Percentiles rank a stretch among this genome's conserved stretches.
phyloP scores from a whole-genome alignment of 2,329 filamentous ascomycete genomes.

The Aureobasidium pullulans region DNA sequence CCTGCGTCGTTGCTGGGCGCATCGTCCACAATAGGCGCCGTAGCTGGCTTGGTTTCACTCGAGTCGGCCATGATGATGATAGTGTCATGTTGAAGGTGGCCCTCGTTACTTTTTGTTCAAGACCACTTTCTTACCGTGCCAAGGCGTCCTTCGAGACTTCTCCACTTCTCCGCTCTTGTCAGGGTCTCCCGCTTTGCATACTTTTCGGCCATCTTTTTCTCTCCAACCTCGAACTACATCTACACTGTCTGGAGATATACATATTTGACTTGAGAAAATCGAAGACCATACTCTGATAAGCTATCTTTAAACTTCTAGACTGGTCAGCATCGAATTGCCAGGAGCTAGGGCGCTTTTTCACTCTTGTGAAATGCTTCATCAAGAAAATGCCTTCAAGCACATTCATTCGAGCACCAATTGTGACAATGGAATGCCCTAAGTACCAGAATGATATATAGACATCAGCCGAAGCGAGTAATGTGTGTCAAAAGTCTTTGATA shows the following conservation, averaged over 20 bases:
- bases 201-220: neutral
- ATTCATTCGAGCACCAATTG: fast-evolving
- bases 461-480: too few species aligned
- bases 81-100: neutral
- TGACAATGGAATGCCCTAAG: too few species aligned
- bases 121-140: neutral
- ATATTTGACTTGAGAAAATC: neutral
- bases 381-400: neutral
- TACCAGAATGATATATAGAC: too few species aligned
- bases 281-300: too few species aligned
- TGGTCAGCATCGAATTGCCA: too few species aligned
- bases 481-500: too few species aligned
- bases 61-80: conserved; percentile 10
- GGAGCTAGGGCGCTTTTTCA: neutral
- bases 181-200: neutral
- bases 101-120: neutral
- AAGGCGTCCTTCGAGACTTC: neutral
- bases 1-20: neutral
- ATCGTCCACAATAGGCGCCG: conserved; percentile 10
- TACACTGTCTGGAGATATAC: too few species aligned
- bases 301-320: too few species aligned
- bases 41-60: conserved; percentile 6
- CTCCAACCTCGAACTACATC: neutral
- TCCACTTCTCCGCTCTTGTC: neutral
- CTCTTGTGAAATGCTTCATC: neutral